These are phyloP conservation scores for Penicillium lagena DNA, from an alignment of 495 filamentous ascomycete genomes.

Conservation along the genomic window DNA sequence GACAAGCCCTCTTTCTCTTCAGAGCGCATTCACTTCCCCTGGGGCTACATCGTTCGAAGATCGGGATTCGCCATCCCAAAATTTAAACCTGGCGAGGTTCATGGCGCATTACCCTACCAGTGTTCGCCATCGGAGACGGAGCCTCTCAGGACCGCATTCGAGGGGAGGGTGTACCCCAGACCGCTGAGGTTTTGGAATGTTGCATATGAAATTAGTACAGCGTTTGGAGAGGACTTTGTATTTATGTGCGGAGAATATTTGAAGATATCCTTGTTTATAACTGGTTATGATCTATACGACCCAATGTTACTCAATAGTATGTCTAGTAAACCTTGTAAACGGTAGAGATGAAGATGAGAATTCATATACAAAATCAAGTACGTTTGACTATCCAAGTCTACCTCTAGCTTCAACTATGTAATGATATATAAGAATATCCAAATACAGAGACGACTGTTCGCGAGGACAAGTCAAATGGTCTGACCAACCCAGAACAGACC, in stretches of 20 bases:
- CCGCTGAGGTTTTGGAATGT: not conserved
- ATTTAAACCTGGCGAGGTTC: constrained; percentile 7
- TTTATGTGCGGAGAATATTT: no score
- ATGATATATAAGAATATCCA: not conserved
- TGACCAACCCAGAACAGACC: not conserved
- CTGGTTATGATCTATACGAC: no score
- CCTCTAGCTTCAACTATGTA: not conserved
- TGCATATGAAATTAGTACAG: not conserved
- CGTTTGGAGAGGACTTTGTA: no score
- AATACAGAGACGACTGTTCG: not conserved
- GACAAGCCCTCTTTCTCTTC: no score
- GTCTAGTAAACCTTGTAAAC: no score
- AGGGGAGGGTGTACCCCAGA: constrained; percentile 3
- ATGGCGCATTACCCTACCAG: constrained; percentile 26
- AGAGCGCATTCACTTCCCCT: no score
- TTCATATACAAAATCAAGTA: no score
- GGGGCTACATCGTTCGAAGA: constrained; percentile 19
- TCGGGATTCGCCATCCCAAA: constrained; percentile 6
- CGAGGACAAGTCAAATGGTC: not conserved
- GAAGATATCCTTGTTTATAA: no score
- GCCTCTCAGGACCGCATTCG: constrained; percentile 22
- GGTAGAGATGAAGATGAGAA: no score
- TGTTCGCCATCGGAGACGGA: constrained; percentile 22
- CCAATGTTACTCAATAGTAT: no score
- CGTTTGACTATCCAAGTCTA: not conserved